Conservation (phyloP, 2,329 filamentous ascomycete genomes). For the Cryphonectria nitschkei region DNA sequence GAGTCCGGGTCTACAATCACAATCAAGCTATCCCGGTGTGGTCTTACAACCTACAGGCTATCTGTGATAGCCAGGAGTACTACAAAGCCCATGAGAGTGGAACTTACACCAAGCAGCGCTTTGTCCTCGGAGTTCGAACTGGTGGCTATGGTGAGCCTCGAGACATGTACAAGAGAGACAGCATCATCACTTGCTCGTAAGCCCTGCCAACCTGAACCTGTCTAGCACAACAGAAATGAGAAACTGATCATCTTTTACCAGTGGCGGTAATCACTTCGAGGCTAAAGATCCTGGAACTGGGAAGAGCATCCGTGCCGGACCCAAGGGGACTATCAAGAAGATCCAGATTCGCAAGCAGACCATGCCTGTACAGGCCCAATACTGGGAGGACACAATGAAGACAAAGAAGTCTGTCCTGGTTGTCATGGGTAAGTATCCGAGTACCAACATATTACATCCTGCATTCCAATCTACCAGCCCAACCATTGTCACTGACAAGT, state of each 20-base stretch:
- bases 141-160: constrained; percentile 57
- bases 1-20: background rate
- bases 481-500: constrained; percentile 16
- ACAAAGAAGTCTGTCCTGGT: constrained; percentile 46
- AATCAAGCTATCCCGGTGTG: constrained; percentile 52
- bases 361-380: background rate
- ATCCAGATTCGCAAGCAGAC: background rate
- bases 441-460: constrained; percentile 20
- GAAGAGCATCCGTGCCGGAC: background rate
- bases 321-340: background rate
- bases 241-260: background rate
- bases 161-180: constrained; percentile 62
- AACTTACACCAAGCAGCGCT: constrained; percentile 52
- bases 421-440: constrained; percentile 50
- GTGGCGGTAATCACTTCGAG: constrained; percentile 7
- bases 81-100: constrained; percentile 65
- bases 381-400: constrained; percentile 7
- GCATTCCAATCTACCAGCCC: background rate
- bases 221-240: background rate
- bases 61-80: constrained; percentile 67
- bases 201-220: constrained; percentile 33
- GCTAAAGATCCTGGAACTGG: background rate
- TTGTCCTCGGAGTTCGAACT: constrained; percentile 62
- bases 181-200: constrained; percentile 67
- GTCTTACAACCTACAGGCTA: constrained; percentile 59